Evolutionary conservation across 495 filamentous ascomycete species (phyloP), one percentile per base, ranked within the genome.

Genomic region (Hypoxylon crocopeplum): DNA sequence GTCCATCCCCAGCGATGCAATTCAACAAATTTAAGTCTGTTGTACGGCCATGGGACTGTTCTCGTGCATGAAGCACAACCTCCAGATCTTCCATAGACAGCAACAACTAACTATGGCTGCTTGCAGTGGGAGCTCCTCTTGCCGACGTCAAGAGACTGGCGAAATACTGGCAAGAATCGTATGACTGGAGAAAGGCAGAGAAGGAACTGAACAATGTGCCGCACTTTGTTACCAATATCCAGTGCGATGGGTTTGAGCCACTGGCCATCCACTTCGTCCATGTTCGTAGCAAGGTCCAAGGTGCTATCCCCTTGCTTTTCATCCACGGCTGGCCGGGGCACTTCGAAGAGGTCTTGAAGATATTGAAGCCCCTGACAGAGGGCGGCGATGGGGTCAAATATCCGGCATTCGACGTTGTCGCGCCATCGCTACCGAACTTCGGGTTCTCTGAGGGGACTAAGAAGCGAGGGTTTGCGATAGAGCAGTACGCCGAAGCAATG

Each of bases 291-390:
- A 56, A 63, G 5, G 72, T 70, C n/a, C 54, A 74, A 13, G 72
- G 72, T 29, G 82, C 82, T 0, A 77, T 87, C 38, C 84, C 84
- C 0, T 59, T 87, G 32, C 67, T 87, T 6, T 85, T 85, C 53
- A 64, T 81, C 15, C 84, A 87, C 66, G 84, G 84, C 19, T 87
- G 85, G 86, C 87, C 87, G 2, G 87, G 88, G 1, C 83, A 77
- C 46, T 90, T 90, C 65, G 59, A 87, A 37, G 88, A 91, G 72
- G 86, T 83, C 4, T 77, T 76, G 5, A 87, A 86, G 55, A 67
- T 90, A 27, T 73, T 91, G 10, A 80, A 82, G 3, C 68, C 80
- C 12, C 75, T 91, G 22, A 79, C 76, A 0, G 48, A 69, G 17
- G 72, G 71, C 6, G 68, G 75, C 6, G 71, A 70, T 21, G 69